Percentiles rank a stretch among this genome's conserved stretches.
Evolutionary conservation across 345 rosid genomes (phyloP).

Genomic region (Erodium maritimum): DNA sequence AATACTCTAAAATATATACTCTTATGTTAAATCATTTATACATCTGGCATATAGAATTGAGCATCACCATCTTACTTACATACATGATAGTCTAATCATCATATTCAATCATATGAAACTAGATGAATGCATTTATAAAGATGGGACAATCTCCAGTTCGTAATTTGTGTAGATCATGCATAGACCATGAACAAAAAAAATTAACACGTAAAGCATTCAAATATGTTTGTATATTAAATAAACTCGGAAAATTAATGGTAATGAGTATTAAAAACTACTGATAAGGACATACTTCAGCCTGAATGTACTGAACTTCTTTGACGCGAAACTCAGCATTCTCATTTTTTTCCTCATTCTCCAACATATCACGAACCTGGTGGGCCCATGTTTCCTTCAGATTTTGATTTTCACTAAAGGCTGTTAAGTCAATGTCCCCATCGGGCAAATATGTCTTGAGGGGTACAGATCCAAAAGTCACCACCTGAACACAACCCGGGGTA

Average conservation of each 20-base stretch:
- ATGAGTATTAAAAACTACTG: not conserved
- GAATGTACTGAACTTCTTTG: constrained; percentile 93
- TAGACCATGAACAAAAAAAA: too few species aligned
- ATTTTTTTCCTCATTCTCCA: constrained; percentile 83
- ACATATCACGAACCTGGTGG: constrained; percentile 74
- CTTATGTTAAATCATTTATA: too few species aligned
- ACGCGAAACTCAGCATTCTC: constrained; percentile 79
- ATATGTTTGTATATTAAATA: too few species aligned
- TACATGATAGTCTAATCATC: too few species aligned
- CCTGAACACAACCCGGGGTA: constrained; percentile 27
- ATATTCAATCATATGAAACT: too few species aligned
- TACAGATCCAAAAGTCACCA: constrained; percentile 92
- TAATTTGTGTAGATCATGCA: too few species aligned
- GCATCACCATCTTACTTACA: too few species aligned
- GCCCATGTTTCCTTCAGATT: constrained; percentile 82
- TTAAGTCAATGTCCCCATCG: constrained; percentile 93
- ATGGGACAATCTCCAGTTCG: too few species aligned
- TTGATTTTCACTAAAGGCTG: constrained; percentile 56
- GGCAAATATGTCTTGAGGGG: constrained; percentile 96
- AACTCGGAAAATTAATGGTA: not conserved
- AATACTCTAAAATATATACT: too few species aligned
- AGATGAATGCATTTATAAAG: too few species aligned
- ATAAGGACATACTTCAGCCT: constrained; percentile 62
- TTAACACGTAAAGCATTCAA: too few species aligned
- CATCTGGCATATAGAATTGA: too few species aligned